phyloP scores from a whole-genome alignment of 768 basidiomycete genomes.

The Tricholoma saponaceum region DNA sequence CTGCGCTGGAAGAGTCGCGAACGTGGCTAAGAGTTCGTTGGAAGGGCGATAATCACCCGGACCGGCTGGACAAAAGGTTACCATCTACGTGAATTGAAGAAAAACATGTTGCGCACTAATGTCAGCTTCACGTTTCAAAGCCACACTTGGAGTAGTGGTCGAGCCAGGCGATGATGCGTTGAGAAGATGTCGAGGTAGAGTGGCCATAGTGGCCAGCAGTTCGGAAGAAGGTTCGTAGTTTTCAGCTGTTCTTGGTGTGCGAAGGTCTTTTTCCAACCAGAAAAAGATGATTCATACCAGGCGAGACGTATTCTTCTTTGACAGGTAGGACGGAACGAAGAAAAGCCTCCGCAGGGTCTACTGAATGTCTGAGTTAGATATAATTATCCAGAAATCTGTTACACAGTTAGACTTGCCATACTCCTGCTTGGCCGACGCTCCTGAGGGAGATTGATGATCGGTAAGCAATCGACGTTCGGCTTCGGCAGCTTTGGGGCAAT shows the following conservation, averaged over 20 bases:
- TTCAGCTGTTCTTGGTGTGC: background rate
- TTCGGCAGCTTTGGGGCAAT: slow-evolving; percentile 6
- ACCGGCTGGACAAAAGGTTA: too few relatives aligned
- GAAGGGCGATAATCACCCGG: too few relatives aligned
- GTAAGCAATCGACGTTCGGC: background rate
- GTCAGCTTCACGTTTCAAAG: too few relatives aligned
- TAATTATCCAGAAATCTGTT: background rate
- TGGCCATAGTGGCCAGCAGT: slow-evolving; percentile 9
- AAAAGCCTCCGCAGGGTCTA: background rate
- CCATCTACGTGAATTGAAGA: too few relatives aligned
- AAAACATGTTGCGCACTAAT: too few relatives aligned
- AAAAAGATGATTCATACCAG: background rate
- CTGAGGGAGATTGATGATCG: background rate
- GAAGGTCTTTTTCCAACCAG: background rate
- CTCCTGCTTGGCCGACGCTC: background rate
- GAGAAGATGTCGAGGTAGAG: slow-evolving; percentile 1
- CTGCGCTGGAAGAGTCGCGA: background rate
- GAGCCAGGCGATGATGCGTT: background rate
- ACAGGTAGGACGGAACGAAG: slow-evolving; percentile 4
- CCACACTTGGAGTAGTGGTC: background rate
- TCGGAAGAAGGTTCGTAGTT: slow-evolving; percentile 11
- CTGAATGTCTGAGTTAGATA: background rate
- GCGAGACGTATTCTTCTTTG: slow-evolving; percentile 4
- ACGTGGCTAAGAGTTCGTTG: slow-evolving; percentile 8
- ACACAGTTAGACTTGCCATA: background rate